These are phyloP conservation scores for Helianthus tuberosus DNA, from an alignment of 129 eudicot species.

Conservation along the genomic window DNA sequence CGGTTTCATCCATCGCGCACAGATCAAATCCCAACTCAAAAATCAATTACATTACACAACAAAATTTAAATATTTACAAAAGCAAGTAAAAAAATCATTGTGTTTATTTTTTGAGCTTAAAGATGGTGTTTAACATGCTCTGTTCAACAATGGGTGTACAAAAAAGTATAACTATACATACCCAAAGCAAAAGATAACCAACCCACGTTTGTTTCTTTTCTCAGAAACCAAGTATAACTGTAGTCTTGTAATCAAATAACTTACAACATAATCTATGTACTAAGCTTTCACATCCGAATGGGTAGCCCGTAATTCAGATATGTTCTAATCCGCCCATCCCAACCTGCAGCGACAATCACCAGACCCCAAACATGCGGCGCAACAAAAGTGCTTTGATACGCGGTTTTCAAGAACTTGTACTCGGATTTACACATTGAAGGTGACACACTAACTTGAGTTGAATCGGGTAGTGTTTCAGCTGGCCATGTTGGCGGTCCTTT, in stretches of 20 bases:
- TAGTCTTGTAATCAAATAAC: neutral
- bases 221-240: conserved; percentile 8
- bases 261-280: conserved; percentile 19
- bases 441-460: conserved; percentile 39
- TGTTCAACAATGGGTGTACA: conserved; percentile 19
- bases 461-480: conserved; percentile 56
- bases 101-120: conserved; percentile 6
- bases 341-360: conserved; percentile 84
- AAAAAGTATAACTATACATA: neutral
- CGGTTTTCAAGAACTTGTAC: conserved; percentile 64
- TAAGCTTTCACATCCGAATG: conserved; percentile 37
- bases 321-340: conserved; percentile 82
- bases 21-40: neutral
- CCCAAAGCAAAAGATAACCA: conserved; percentile 4
- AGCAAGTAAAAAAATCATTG: neutral
- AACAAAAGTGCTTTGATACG: conserved; percentile 54
- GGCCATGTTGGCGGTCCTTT: conserved; percentile 75
- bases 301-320: conserved; percentile 83
- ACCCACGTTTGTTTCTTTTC: conserved; percentile 5
- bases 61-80: neutral
- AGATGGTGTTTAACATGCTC: neutral
- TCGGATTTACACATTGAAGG: conserved; percentile 54
- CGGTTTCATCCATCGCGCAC: no score
- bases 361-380: conserved; percentile 87
- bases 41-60: neutral